Base-by-base conservation (phyloP, 2,329 filamentous ascomycete species). In the Acrocalymma vagum region DNA sequence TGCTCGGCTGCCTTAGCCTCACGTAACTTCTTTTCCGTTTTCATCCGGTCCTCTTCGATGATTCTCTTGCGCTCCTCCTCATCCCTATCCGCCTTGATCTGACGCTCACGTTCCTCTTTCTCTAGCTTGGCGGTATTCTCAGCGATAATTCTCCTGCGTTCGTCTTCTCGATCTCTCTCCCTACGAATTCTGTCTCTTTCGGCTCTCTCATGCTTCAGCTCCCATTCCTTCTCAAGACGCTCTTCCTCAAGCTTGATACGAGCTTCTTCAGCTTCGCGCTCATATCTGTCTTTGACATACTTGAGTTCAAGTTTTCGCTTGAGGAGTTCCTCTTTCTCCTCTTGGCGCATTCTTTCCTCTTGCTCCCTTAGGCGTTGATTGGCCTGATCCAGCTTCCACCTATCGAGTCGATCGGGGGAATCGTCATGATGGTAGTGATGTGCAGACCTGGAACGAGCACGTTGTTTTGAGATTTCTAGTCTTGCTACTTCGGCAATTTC, bases 351-450 rank as follows among this genome's bases (percentile, higher is more conserved):
- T 42, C 59, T 59, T 21, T 66, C 65, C 34, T 68, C 68, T 16
- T 61, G 45, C 33, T 72, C 70, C 30, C 60, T 62, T 22, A 70
- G 38, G 31, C 65, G 60, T 38, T 65, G 61, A 26, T 68, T 62
- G n/a, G 63, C 52, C 31, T 66, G 52, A 21, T 66, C 52, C 22
- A 69, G 36, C 48, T 72, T 61, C 30, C 65, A 59, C 29, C 63
- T 62, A 14, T 66, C 63, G 20, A 66, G 62, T 9, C 66, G 63
- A 45, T 34, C 47, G 14, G 53, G 49, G 11, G 46, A 48, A 3
- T 38, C 22, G 9, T 43, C 35, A 37, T 45, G 51, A 25, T 51
- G 48, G 17, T 53, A 49, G 28, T 61, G 54, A 20, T 61, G 45
- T 18, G 61, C 57, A 26, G 59, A 63, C 13, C 51, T 54, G 23